Evolutionary conservation across 2,329 filamentous ascomycete species (phyloP).

Genomic region (Stenocarpella maydis): DNA sequence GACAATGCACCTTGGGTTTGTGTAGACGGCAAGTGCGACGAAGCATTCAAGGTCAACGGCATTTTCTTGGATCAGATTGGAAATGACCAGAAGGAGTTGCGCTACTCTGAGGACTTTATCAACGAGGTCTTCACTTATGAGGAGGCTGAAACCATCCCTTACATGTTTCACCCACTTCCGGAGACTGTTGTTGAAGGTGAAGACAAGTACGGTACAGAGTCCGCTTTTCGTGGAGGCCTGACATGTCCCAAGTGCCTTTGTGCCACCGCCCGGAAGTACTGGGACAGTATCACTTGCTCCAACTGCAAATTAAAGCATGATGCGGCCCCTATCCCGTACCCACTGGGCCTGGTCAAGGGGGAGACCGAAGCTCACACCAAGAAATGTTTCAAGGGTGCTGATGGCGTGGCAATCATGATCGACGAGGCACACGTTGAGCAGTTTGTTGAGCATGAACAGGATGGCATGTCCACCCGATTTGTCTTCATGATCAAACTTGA

Average conservation of each 20-base stretch:
- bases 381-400: not conserved
- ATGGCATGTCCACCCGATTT: slow-evolving; percentile 38
- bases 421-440: not conserved
- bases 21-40: not conserved
- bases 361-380: not conserved
- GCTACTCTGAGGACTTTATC: slow-evolving; percentile 67
- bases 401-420: slow-evolving; percentile 10
- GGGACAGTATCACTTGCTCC: slow-evolving; percentile 69
- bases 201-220: slow-evolving; percentile 53
- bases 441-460: not conserved
- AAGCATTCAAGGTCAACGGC: slow-evolving; percentile 1
- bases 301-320: slow-evolving; percentile 57
- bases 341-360: not conserved
- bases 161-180: slow-evolving; percentile 48
- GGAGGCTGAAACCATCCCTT: slow-evolving; percentile 45
- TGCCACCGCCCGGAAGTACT: slow-evolving; percentile 67
- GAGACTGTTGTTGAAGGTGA: slow-evolving; percentile 42
- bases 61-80: not conserved
- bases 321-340: not conserved
- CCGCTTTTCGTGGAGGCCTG: slow-evolving; percentile 66
- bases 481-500: slow-evolving; percentile 56
- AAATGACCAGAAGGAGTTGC: slow-evolving; percentile 43
- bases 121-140: slow-evolving; percentile 56
- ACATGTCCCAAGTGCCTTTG: slow-evolving; percentile 71
- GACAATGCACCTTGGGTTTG: slow-evolving; percentile 24